Base-by-base conservation (phyloP, 805 yeast genomes). In the Saccharomyces kudriavzevii region DNA sequence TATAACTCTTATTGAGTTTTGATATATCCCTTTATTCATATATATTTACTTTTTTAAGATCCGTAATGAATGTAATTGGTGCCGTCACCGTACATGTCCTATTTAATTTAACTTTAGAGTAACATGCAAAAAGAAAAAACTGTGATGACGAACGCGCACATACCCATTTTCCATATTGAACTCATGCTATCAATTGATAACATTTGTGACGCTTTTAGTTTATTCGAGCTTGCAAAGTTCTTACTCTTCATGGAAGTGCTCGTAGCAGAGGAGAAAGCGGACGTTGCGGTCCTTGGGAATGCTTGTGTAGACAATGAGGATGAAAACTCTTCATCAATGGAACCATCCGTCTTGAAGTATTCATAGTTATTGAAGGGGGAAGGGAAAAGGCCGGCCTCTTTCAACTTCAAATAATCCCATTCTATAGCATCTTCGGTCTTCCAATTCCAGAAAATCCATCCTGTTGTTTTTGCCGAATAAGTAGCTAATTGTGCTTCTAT, bases 381-480 rank as follows among this genome's bases (percentile, higher is more conserved):
- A 1, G 91, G 91, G 69, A 85, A 80, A 49, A 85, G 64, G 3
- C 72, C 80, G 31, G 73, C 62, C 20, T 74, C 66, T 8, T 79
- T 75, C 59, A 85, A 72, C 51, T 76, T 70, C 52, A 71, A 63
- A 61, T 82, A 78, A 63, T 84, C 88, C 89, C 89, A 84, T 64
- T 83, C 89, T 22, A 80, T 70, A 1, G 87, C 79, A 52, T 70
- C 65, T 61, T 85, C 90, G 0, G 88, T 83, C 64, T 83, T 84
- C 71, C 77, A 84, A 60, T 82, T 81, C 90, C 89, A 85, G 61
- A 83, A 84, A 40, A 84, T 77, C 80, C 84, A 84, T 0, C 89
- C 89, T 10, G 71, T 70, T 35, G 76, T 72, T 51, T 71, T 59
- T n/a, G 65, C 61, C 22, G 70, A 71, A 63, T 75, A 84, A 28